Evolutionary conservation across 495 filamentous ascomycete genomes (phyloP).

Genomic region (Xylaria venustula): DNA sequence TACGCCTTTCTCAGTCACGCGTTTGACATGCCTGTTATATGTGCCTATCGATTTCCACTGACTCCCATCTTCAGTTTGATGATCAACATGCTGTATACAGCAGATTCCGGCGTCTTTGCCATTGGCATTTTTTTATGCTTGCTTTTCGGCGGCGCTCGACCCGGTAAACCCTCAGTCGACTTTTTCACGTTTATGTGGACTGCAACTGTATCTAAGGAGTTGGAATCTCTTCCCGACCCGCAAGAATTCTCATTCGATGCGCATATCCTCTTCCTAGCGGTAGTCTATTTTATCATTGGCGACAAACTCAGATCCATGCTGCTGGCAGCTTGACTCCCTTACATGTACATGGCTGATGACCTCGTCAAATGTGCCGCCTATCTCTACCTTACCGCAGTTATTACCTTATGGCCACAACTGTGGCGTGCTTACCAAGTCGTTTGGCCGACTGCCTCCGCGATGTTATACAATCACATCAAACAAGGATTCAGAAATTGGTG

Average conservation of each 20-base stretch:
- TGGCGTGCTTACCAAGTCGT: neutral
- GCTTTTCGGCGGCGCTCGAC: neutral
- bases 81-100: neutral
- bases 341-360: neutral
- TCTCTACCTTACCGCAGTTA: neutral
- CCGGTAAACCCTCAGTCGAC: neutral
- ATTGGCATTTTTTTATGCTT: neutral
- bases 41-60: neutral
- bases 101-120: neutral
- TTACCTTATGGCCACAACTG: neutral
- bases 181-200: neutral
- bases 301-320: neutral
- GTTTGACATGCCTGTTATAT: neutral
- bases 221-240: neutral
- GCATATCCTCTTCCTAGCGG: neutral
- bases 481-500: neutral
- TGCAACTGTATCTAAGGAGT: neutral
- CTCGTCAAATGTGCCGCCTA: neutral
- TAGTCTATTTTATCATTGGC: neutral
- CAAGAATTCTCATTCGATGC: neutral
- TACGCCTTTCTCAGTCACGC: too few relatives aligned
- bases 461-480: neutral
- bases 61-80: neutral
- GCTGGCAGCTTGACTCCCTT: constrained; percentile 7
- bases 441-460: neutral